phyloP scores from a whole-genome alignment of 139 green algal genomes.

The Asterochloris sp. region DNA sequence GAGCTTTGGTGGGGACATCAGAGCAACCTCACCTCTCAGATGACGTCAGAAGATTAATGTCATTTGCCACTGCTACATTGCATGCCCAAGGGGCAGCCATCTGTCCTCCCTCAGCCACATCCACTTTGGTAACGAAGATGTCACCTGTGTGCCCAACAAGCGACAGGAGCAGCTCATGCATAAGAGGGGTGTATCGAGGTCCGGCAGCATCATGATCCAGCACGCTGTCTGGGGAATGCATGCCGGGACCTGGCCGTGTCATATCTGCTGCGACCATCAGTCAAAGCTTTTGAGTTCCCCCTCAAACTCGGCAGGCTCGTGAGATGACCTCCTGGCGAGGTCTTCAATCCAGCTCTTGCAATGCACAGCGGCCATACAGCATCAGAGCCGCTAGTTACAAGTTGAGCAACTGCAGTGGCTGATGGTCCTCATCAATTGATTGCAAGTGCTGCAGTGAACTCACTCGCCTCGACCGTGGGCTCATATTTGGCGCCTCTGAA shows the following conservation, averaged over 20 bases:
- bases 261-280: not conserved
- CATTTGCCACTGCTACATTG: conserved; percentile 15
- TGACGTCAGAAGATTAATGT: conserved; percentile 3
- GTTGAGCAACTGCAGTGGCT: not conserved
- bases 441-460: not conserved
- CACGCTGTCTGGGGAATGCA: conserved; percentile 17
- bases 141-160: conserved; percentile 76
- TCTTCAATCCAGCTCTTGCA: not conserved
- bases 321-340: too few relatives aligned
- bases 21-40: conserved; percentile 27
- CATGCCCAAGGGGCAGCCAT: conserved; percentile 1
- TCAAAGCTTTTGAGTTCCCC: too few relatives aligned
- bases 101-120: not conserved
- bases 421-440: not conserved
- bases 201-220: not conserved
- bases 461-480: not conserved
- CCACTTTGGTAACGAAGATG: conserved; percentile 59
- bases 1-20: not conserved
- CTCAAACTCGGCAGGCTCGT: too few relatives aligned
- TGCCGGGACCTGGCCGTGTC: not conserved
- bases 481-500: too few relatives aligned
- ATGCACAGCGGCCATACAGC: not conserved
- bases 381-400: not conserved
- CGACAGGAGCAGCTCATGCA: conserved; percentile 80
- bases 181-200: conserved; percentile 30